Percentiles rank a stretch among this genome's conserved stretches.
Evolutionary conservation across 129 eudicot genomes (phyloP).

Genomic region (Artemisia argyi): DNA sequence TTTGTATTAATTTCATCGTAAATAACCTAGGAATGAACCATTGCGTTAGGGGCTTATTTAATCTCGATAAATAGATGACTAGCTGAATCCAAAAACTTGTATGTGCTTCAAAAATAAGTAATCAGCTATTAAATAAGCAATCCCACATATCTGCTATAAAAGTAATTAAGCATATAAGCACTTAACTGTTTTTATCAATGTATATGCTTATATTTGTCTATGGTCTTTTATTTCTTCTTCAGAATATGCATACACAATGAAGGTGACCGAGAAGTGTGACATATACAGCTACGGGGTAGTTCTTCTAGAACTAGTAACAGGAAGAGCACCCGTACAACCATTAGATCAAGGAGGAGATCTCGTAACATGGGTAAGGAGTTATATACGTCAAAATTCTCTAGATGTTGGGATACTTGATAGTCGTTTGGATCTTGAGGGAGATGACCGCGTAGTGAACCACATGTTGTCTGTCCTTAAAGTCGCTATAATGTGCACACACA

Average conservation of each 20-base stretch:
- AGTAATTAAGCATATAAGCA: no score
- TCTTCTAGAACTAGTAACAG: slow-evolving; percentile 84
- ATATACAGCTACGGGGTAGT: slow-evolving; percentile 97
- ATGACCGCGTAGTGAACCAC: slow-evolving; percentile 58
- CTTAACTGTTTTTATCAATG: neutral
- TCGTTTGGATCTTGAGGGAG: slow-evolving; percentile 55
- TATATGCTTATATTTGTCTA: neutral
- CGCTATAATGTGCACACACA: slow-evolving; percentile 72
- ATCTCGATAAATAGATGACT: no score
- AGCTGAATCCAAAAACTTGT: no score
- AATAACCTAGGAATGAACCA: no score
- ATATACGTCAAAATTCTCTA: slow-evolving; percentile 60
- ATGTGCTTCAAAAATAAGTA: no score
- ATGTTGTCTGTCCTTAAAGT: slow-evolving; percentile 72
- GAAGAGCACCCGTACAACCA: slow-evolving; percentile 91
- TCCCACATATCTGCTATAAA: no score
- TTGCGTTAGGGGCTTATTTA: no score
- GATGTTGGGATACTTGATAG: slow-evolving; percentile 70
- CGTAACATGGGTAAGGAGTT: slow-evolving; percentile 74
- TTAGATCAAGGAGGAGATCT: slow-evolving; percentile 94
- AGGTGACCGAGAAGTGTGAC: slow-evolving; percentile 94
- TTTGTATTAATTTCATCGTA: neutral
- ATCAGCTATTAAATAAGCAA: no score
- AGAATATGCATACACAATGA: slow-evolving; percentile 99
- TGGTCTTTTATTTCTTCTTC: slow-evolving; percentile 21